Conservation (phyloP, 1,139 yeast genomes). For the Suhomyces kunorum region DNA sequence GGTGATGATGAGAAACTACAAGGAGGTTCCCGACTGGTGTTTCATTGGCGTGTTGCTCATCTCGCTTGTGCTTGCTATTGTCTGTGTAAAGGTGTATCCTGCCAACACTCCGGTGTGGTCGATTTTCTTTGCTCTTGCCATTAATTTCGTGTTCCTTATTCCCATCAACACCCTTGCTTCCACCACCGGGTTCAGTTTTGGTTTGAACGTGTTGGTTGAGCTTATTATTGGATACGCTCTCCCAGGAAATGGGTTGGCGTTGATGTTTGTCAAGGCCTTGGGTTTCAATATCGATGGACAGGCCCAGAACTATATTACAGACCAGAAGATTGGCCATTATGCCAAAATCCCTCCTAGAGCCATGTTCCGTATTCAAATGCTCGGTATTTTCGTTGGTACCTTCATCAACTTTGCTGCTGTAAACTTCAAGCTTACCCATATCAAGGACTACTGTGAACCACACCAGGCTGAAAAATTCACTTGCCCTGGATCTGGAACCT, state of each 20-base stretch:
- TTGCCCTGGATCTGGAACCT: slow-evolving; percentile 38
- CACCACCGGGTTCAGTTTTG: slow-evolving; percentile 22
- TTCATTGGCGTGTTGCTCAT: slow-evolving; percentile 17
- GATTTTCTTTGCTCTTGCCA: slow-evolving; percentile 25
- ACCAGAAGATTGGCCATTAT: slow-evolving; percentile 41
- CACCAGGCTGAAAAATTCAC: slow-evolving; percentile 31
- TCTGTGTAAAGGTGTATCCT: slow-evolving; percentile 23
- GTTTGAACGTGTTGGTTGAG: slow-evolving; percentile 25
- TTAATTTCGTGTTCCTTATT: slow-evolving; percentile 25
- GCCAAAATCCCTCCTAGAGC: slow-evolving; percentile 38
- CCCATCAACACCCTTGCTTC: slow-evolving; percentile 22
- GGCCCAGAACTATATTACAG: slow-evolving; percentile 38
- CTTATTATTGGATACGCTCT: slow-evolving; percentile 25
- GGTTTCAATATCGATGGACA: slow-evolving; percentile 33
- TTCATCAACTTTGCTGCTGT: slow-evolving; percentile 30
- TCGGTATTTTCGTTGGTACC: slow-evolving; percentile 30
- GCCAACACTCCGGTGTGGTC: slow-evolving; percentile 27
- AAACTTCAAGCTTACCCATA: slow-evolving; percentile 31
- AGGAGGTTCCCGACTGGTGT: slow-evolving; percentile 25
- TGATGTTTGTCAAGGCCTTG: slow-evolving; percentile 24
- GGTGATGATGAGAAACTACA: slow-evolving; percentile 19
- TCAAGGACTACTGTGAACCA: slow-evolving; percentile 31
- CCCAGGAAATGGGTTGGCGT: slow-evolving; percentile 27
- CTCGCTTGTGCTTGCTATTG: slow-evolving; percentile 18
- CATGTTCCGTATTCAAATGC: slow-evolving; percentile 35